Base-by-base conservation (phyloP, 2,329 filamentous ascomycete species). In the Cladosporium sp. region DNA sequence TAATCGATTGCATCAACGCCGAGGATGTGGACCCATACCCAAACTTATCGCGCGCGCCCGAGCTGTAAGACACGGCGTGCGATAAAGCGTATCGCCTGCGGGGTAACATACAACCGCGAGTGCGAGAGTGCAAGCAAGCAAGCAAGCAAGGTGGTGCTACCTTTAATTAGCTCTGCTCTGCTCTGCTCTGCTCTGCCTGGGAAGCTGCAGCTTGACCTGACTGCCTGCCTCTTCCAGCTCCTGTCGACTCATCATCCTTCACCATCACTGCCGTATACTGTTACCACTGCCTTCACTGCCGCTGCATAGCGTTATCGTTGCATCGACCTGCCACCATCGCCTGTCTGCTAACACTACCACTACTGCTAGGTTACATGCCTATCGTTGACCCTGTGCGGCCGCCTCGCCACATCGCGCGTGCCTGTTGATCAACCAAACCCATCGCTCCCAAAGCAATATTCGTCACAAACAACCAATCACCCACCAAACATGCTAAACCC, bases 401-500 rank as follows among this genome's bases (percentile, higher is more conserved):
- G 49, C 49, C 46, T 53, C 49, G 31, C 31, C 21, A 37, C 49
- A 35, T 33, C 49, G 49, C 49, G 29, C 49, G 35, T 49, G 33
- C 50, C 26, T 44, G 35, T 56, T 46, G 5, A 44, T 29, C 56
- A 21, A 28, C 2, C 35, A n/a, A 23, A 29, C 12, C 6, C 52
- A 55, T 59, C 23, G n/a, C 12, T 59, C 21, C 16, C 56, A 29
- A 8, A 44, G 35, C 31, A 35, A 26, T 12, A n/a, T 28, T 49
- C 35, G 11, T 16, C 44, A 28, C 12, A 21, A 57, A n/a, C 29
- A 29, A 55, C 28, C 2, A 7, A 12, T 3, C 40, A 40, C n/a
- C 11, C 31, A 16, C 59, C 59, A 50, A 46, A 28, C 31, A 63
- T 63, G 61, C 50, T 63, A 37, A 23, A 33, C 5, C 61, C 61